Base-by-base conservation (phyloP, 1,284 basidiomycete genomes). In the Pseudozyma sp. region DNA sequence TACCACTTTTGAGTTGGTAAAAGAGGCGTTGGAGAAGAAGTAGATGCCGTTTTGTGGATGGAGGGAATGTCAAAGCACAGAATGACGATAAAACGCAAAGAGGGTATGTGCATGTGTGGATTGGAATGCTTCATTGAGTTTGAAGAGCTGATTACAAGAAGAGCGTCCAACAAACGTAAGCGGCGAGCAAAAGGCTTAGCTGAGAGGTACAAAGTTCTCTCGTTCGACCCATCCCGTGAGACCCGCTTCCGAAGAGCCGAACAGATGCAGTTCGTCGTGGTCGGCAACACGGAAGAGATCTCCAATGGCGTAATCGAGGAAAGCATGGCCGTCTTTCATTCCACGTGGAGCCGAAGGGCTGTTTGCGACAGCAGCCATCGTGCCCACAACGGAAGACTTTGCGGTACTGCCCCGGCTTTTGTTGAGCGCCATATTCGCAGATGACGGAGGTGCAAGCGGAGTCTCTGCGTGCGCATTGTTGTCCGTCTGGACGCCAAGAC, bases 1-100 rank as follows among this genome's bases (percentile, higher is more conserved):
- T 39, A 79, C 77, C 5, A 78, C 77, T 1, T 80, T 77, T 34
- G 78, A 80, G 45, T 55, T 80, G 12, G 78, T 76, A 31, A 79
- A 79, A 39, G 48, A 54, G 6, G 67, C 66, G 2, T 40, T 78
- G 10, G 62, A 77, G 13, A 36, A 48, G 36, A 18, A 44, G 39
- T 58, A 47, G 39, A 5, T 10, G 6, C 34, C 8, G 8, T 8
- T 36, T 14, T 7, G 34, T 11, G 38, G 21, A 39, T n/a, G n/a
- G 16, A 49, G 42, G 50, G 25, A 19, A 14, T 43, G 40, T 51
- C 49, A 51, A 34, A 51, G 19, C 34, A 13, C 14, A 36, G 7
- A 35, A 38, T 6, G 16, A 19, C 11, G 18, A 18, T 11, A 51
- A n/a, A 6, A 31, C 25, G 25, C 25, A 31, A 31, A 6, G 25